A percentile compares a stretch with the other conserved stretches of the same genome.
Evolutionary conservation across 2,329 filamentous ascomycete species (phyloP).

Genomic region (Didymella exigua): DNA sequence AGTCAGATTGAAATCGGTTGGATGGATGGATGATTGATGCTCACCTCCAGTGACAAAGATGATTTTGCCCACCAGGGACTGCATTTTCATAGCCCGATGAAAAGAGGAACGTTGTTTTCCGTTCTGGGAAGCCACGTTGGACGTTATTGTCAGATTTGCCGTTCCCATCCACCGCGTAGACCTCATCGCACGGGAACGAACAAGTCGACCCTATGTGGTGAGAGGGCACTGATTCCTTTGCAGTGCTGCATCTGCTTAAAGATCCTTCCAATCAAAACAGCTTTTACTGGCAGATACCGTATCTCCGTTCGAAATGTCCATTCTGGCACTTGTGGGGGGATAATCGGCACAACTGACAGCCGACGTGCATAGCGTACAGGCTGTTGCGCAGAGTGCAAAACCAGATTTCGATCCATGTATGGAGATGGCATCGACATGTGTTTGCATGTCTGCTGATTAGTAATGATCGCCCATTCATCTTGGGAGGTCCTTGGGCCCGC

Average conservation of each 20-base stretch:
- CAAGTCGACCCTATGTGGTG: not conserved
- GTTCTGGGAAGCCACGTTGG: not conserved
- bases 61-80: conserved; percentile 26
- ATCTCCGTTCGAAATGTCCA: not conserved
- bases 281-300: not conserved
- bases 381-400: not conserved
- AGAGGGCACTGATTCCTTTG: not conserved
- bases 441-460: too few species aligned
- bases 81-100: conserved; percentile 19
- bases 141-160: too few species aligned
- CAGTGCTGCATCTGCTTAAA: not conserved
- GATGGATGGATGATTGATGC: not conserved
- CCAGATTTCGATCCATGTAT: too few species aligned
- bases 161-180: too few species aligned
- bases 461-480: too few species aligned
- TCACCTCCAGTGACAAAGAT: conserved; percentile 34
- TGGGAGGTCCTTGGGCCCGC: too few species aligned
- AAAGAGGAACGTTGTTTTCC: not conserved
- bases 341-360: not conserved
- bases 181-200: not conserved
- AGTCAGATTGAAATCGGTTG: not conserved
- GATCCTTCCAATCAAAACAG: not conserved
- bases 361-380: not conserved
- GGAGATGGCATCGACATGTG: too few species aligned
- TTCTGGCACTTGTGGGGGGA: not conserved